phyloP scores from a whole-genome alignment of 306 rosid genomes.

The Cucurbita pepo region DNA sequence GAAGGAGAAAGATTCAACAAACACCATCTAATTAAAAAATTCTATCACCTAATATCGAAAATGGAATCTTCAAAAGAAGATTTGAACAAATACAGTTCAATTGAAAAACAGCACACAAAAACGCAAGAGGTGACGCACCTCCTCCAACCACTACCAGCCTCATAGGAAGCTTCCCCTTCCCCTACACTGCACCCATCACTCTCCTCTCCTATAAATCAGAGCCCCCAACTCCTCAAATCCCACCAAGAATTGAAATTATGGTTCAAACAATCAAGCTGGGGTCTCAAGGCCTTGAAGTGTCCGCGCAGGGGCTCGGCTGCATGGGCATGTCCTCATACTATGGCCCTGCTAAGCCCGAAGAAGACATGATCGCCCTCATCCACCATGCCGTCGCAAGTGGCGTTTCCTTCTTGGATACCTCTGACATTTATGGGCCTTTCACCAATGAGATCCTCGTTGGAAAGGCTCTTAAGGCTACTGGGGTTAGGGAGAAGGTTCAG shows the following conservation, averaged over 20 bases:
- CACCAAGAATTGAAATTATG: neutral
- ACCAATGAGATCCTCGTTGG: conserved; percentile 29
- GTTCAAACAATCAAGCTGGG: conserved; percentile 21
- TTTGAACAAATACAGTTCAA: too few species aligned
- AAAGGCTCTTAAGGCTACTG: neutral
- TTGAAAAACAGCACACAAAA: too few species aligned
- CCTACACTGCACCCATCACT: too few species aligned
- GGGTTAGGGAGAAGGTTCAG: conserved; percentile 25
- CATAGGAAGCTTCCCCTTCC: too few species aligned
- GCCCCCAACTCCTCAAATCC: neutral
- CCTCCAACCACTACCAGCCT: too few species aligned
- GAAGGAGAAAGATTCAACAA: too few species aligned
- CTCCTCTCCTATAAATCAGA: neutral
- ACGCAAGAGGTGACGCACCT: too few species aligned
- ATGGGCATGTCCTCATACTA: conserved; percentile 66
- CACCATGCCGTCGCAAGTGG: conserved; percentile 40
- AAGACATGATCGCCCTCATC: conserved; percentile 54
- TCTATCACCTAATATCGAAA: too few species aligned
- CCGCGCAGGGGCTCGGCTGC: conserved; percentile 55
- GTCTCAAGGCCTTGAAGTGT: conserved; percentile 44
- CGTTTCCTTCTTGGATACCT: conserved; percentile 51
- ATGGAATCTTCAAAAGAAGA: too few species aligned
- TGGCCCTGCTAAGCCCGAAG: conserved; percentile 44
- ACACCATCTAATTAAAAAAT: too few species aligned
- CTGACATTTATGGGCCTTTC: conserved; percentile 44